These are phyloP conservation scores for Fusarium mexicanum DNA, from an alignment of 2,329 filamentous ascomycete genomes.

Conservation along the genomic window DNA sequence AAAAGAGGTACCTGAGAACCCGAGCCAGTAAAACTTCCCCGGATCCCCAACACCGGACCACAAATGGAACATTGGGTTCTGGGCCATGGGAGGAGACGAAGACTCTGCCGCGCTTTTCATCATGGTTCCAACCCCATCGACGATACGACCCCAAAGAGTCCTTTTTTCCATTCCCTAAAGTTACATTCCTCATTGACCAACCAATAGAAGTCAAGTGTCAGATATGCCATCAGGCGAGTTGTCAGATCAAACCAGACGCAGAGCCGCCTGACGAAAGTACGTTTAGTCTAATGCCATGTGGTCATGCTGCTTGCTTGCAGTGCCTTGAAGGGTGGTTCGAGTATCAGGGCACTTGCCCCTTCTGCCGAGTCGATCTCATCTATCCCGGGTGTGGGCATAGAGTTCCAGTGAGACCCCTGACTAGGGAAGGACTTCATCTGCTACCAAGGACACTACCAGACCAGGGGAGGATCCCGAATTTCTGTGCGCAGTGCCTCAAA, in stretches of 20 bases:
- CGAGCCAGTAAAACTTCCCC: neutral
- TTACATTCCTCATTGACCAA: slow-evolving; percentile 44
- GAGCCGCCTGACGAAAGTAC: slow-evolving; percentile 23
- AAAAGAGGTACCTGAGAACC: slow-evolving; percentile 17
- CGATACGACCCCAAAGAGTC: slow-evolving; percentile 29
- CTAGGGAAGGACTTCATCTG: slow-evolving; percentile 43
- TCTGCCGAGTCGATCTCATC: slow-evolving; percentile 45
- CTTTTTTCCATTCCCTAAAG: slow-evolving; percentile 43
- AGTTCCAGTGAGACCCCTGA: slow-evolving; percentile 40
- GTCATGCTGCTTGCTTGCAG: slow-evolving; percentile 45
- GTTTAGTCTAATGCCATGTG: slow-evolving; percentile 49
- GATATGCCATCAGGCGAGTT: slow-evolving; percentile 39
- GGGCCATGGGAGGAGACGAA: slow-evolving; percentile 18
- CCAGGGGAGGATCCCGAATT: slow-evolving; percentile 44
- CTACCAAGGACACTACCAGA: slow-evolving; percentile 48
- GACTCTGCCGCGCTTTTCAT: slow-evolving; percentile 8
- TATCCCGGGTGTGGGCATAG: slow-evolving; percentile 46
- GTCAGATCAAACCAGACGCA: slow-evolving; percentile 29
- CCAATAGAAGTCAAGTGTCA: slow-evolving; percentile 38
- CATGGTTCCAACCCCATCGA: slow-evolving; percentile 34
- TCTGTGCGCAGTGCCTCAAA: slow-evolving; percentile 34
- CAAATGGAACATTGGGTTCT: neutral
- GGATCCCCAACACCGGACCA: neutral
- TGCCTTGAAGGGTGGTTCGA: slow-evolving; percentile 46
- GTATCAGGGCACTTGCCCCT: slow-evolving; percentile 44